Base-by-base conservation (phyloP, 2,329 filamentous ascomycete species). In the Emericellopsis cladophorae region DNA sequence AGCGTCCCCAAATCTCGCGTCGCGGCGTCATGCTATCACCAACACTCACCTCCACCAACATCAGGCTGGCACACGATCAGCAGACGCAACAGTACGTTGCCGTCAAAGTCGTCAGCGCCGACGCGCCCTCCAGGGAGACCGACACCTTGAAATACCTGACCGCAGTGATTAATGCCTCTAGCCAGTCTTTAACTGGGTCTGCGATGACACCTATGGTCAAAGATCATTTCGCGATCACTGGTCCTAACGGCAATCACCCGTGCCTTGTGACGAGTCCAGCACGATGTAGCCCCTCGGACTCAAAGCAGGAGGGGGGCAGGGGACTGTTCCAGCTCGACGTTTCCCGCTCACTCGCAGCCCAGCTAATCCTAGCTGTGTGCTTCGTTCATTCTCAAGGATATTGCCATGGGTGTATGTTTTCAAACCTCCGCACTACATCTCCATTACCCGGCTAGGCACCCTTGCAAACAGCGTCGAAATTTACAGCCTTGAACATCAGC, bases 21-120 rank as follows among this genome's bases (percentile, higher is more conserved):
- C n/a, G n/a, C n/a, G n/a, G n/a, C n/a, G n/a, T n/a, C n/a, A n/a
- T n/a, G n/a, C n/a, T n/a, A n/a, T n/a, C n/a, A n/a, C n/a, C n/a
- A n/a, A n/a, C n/a, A n/a, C n/a, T n/a, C n/a, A n/a, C n/a, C n/a
- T n/a, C n/a, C n/a, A n/a, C n/a, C n/a, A n/a, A 61, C 56, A 7
- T 50, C 21, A 61, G 55, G 55, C 56, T 63, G 11, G 57, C 54
- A 15, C 45, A 32, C 1, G 53, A 60, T 35, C 33, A 50, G 29
- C 40, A 36, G 12, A 34, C n/a, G 2, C 29, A 40, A 0, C 48
- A 40, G 24, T 58, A 58, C 41, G 53, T 59, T 12, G 57, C 56
- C 1, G 39, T 59, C 37, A 60, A 62, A 42, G 47, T 56, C 3
- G 48, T 51, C 29, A 55, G 43, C 4, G 55, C 54, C 4, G 47